phyloP scores from a whole-genome alignment of 305 asterid genomes.

The Solanum hybrid region DNA sequence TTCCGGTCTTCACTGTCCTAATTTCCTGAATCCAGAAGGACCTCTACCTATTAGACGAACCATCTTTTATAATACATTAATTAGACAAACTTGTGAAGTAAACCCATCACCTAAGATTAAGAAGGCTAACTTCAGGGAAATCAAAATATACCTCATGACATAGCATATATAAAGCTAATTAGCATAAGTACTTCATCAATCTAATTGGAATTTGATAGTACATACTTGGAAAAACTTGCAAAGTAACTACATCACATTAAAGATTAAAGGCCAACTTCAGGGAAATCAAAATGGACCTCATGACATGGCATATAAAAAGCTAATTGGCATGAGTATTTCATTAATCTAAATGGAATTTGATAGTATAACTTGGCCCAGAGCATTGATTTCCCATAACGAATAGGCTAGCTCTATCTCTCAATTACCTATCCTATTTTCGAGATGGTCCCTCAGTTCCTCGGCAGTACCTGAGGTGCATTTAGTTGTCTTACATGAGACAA shows the following conservation, averaged over 20 bases:
- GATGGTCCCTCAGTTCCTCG: not conserved
- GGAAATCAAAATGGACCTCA: not conserved
- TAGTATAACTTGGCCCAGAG: not conserved
- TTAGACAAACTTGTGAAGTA: not conserved
- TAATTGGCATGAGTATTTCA: not conserved
- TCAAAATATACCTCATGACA: not conserved
- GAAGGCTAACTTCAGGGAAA: not conserved
- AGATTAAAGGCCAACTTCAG: not conserved
- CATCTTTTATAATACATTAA: not conserved
- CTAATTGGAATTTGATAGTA: not conserved
- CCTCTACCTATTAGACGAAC: not conserved
- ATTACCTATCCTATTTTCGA: not conserved
- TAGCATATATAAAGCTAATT: not conserved
- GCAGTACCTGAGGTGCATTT: not conserved
- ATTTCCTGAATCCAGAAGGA: not conserved
- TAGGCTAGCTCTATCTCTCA: not conserved
- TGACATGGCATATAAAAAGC: not conserved
- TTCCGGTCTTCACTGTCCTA: not conserved
- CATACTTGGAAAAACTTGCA: not conserved
- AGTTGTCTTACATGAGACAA: not conserved
- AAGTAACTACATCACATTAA: not conserved
- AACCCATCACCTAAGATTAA: not conserved
- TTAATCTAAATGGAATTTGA: not conserved
- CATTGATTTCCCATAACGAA: not conserved
- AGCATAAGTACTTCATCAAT: not conserved